Percentiles rank a stretch among this genome's conserved stretches.
Evolutionary conservation across 2,329 filamentous ascomycete genomes (phyloP).

Genomic region (Capronia americana): DNA sequence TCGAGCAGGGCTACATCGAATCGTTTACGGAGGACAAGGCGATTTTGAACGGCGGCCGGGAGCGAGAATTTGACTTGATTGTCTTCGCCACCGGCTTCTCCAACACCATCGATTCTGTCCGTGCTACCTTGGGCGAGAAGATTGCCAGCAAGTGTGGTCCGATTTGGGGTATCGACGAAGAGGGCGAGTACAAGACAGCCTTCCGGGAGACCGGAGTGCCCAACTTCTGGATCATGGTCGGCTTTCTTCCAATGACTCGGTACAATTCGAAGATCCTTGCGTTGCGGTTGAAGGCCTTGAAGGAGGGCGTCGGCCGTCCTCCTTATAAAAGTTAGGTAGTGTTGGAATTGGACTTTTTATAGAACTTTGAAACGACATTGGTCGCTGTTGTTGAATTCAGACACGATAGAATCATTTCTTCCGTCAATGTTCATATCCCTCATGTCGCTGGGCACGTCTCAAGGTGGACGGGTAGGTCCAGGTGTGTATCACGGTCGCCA

Average conservation of each 20-base stretch:
- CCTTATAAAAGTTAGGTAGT: constrained; percentile 17
- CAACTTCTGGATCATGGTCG: constrained; percentile 50
- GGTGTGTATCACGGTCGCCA: too few species aligned
- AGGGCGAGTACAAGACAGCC: constrained; percentile 43
- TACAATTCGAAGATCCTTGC: constrained; percentile 48
- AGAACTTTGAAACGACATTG: not conserved
- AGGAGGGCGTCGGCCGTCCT: constrained; percentile 22
- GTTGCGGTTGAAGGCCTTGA: constrained; percentile 44
- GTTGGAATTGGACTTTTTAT: not conserved
- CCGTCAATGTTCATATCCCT: not conserved
- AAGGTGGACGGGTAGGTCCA: too few species aligned
- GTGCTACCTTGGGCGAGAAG: constrained; percentile 40
- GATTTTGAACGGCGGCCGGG: constrained; percentile 44
- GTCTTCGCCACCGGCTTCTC: constrained; percentile 43
- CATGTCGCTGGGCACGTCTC: too few species aligned
- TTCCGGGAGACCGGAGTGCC: constrained; percentile 46
- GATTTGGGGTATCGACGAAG: constrained; percentile 44
- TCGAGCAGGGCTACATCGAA: constrained; percentile 38
- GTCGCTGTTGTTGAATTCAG: too few species aligned
- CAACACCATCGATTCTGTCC: constrained; percentile 41
- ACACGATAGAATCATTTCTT: too few species aligned
- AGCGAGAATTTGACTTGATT: constrained; percentile 45
- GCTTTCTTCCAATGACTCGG: constrained; percentile 46
- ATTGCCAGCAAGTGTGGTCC: constrained; percentile 39
- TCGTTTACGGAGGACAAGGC: constrained; percentile 45